A percentile compares a stretch with the other conserved stretches of the same genome.
Evolutionary conservation across 2,329 filamentous ascomycete species (phyloP).

Genomic region (Claviceps monticola): DNA sequence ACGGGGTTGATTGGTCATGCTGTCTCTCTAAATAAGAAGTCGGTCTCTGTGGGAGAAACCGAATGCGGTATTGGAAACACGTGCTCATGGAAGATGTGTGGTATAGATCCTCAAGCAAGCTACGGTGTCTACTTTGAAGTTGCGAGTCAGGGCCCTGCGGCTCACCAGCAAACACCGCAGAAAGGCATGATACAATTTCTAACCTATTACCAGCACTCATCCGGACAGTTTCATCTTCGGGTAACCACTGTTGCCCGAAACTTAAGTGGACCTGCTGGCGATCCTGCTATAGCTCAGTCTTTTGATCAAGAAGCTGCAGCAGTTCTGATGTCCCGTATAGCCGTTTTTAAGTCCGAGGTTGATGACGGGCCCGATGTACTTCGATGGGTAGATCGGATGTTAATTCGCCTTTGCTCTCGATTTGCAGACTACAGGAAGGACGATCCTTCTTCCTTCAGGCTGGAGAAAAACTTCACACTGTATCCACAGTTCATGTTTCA

Average conservation of each 20-base stretch:
- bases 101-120: slow-evolving; percentile 84
- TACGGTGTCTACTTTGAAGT: slow-evolving; percentile 98
- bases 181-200: slow-evolving; percentile 97
- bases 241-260: slow-evolving; percentile 90
- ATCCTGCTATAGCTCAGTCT: slow-evolving; percentile 87
- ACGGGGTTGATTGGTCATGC: slow-evolving; percentile 95
- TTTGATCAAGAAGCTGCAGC: slow-evolving; percentile 98
- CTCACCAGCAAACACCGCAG: slow-evolving; percentile 74
- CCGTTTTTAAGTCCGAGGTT: slow-evolving; percentile 96
- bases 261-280: slow-evolving; percentile 83
- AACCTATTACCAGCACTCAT: slow-evolving; percentile 96
- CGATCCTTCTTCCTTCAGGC: slow-evolving; percentile 87
- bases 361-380: slow-evolving; percentile 97
- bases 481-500: slow-evolving; percentile 99
- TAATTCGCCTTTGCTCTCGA: slow-evolving; percentile 87
- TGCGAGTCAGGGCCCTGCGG: slow-evolving; percentile 77
- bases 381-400: slow-evolving; percentile 96
- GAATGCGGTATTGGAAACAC: slow-evolving; percentile 98
- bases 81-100: slow-evolving; percentile 99
- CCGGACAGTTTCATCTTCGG: slow-evolving; percentile 87
- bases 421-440: slow-evolving; percentile 98
- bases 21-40: slow-evolving; percentile 96
- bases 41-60: slow-evolving; percentile 88
- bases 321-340: slow-evolving; percentile 97
- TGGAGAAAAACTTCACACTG: slow-evolving; percentile 97